A percentile compares a stretch with the other conserved stretches of the same genome.
These are phyloP conservation scores for Taiwanofungus camphoratus DNA, from an alignment of 1,284 basidiomycete species.

Conservation along the genomic window DNA sequence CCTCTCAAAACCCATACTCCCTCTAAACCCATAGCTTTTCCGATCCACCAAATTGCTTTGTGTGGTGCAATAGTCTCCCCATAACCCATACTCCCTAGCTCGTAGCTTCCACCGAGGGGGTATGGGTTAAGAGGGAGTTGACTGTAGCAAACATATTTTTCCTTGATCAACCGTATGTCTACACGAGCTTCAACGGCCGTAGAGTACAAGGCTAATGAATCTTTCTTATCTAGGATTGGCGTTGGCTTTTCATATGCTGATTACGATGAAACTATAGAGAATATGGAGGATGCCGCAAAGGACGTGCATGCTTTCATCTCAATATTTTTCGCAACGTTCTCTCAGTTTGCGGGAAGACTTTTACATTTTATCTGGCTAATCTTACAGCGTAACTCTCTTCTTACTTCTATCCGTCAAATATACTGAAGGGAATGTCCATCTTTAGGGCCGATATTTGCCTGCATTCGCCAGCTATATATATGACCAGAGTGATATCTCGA, in stretches of 20 bases:
- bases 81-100: no score
- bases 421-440: no score
- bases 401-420: no score
- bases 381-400: slow-evolving; percentile 44
- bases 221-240: slow-evolving; percentile 35
- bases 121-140: no score
- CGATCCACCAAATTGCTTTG: no score
- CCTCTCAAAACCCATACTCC: no score
- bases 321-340: slow-evolving; percentile 74
- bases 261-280: slow-evolving; percentile 50
- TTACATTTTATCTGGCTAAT: slow-evolving; percentile 71
- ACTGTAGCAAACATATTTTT: slow-evolving; percentile 70
- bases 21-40: no score
- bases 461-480: slow-evolving; percentile 77
- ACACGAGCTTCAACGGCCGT: neutral
- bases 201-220: neutral
- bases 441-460: slow-evolving; percentile 71
- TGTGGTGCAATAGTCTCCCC: no score
- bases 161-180: slow-evolving; percentile 55
- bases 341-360: slow-evolving; percentile 56
- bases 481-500: slow-evolving; percentile 62
- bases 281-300: slow-evolving; percentile 68
- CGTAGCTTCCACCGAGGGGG: no score
- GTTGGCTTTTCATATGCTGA: slow-evolving; percentile 64
- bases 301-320: slow-evolving; percentile 68